phyloP scores from a whole-genome alignment of 1,139 yeast species.

The Saccharomyces pastorianus region DNA sequence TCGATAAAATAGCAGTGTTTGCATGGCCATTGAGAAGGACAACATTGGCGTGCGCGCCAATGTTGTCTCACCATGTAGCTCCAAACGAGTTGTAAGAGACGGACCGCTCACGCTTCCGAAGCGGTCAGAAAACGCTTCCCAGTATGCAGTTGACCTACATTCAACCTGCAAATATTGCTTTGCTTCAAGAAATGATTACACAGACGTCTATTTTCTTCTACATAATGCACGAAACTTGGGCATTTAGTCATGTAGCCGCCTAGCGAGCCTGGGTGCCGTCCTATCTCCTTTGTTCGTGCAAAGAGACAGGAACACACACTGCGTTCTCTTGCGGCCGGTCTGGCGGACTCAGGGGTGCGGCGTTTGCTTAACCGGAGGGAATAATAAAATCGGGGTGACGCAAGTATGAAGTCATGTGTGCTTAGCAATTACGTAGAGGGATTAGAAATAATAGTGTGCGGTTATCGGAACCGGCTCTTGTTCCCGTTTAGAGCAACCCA shows the following conservation, averaged over 20 bases:
- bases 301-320: not conserved
- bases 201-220: not conserved
- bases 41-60: not conserved
- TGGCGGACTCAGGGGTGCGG: constrained; percentile 1
- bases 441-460: not conserved
- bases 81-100: not conserved
- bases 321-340: not conserved
- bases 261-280: not conserved
- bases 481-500: not conserved
- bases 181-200: not conserved
- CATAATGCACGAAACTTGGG: too few relatives aligned
- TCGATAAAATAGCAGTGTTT: not conserved
- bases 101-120: not conserved
- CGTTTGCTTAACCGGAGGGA: not conserved
- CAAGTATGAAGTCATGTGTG: not conserved
- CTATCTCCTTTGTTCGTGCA: not conserved
- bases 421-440: not conserved
- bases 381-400: not conserved
- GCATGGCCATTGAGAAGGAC: not conserved
- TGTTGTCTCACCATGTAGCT: not conserved
- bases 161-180: not conserved
- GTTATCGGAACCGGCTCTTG: not conserved
- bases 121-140: not conserved
- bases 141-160: not conserved
- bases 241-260: not conserved